Base-by-base conservation (phyloP, 2,329 filamentous ascomycete species). In the Sordariomycetes sp. region DNA sequence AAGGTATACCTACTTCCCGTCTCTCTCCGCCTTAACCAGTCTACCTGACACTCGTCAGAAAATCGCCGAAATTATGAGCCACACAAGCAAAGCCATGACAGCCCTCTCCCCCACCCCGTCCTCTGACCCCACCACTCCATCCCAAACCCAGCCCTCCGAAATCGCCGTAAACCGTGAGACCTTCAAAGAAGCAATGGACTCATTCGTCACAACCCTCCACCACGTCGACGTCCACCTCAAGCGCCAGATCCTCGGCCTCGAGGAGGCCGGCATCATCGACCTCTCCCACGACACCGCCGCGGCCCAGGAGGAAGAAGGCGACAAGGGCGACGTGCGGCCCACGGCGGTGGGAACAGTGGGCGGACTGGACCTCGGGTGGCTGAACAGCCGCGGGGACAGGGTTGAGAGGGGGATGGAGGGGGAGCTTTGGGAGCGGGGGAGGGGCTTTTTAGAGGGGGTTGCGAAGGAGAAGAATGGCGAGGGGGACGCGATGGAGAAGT, bases 331-430 rank as follows among this genome's bases (percentile, higher is more conserved):
- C 71, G 13, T 81, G 62, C 72, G 82, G 66, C 76, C 83, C 45
- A 73, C 81, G 52, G 80, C 77, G 45, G 70, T 75, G 58, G 81
- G 76, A 24, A 76, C 75, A 63, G 78, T 82, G 36, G 80, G 79
- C 10, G 74, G 72, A 32, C 75, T 96, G 56, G 91, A 96, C 66
- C 85, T 95, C 15, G 91, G 91, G 35, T 92, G 88, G 82, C 71
- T 97, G 64, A 97, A 96, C 67, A 91, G 89, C 64, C 80, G 89
- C 58, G 89, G 88, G 60, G 86, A 88, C 61, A 86, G 86, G 61
- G 87, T 95, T 24, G 89, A 89, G 58, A 81, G 85, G 64, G 86
- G 89, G 61, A 94, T 92, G 77, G 90, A 95, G 66, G 81, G 81
- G 1, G 89, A 96, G 71, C 72, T 95, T 52, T 86, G 92, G 82